Conservation (phyloP, 306 rosid genomes). For the Vigna nakashimae region DNA sequence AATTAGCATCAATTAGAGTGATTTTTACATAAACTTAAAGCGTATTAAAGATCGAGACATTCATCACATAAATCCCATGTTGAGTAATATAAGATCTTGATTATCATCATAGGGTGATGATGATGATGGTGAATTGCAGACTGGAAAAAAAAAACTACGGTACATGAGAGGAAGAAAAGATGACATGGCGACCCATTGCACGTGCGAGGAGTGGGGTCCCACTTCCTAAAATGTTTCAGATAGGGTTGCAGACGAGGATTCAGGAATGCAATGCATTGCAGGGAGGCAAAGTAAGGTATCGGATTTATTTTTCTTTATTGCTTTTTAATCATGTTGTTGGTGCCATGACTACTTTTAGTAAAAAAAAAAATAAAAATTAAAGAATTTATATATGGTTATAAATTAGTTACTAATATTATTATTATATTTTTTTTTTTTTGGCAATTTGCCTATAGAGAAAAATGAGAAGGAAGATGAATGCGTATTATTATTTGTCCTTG, state of each 20-base stretch:
- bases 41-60: neutral
- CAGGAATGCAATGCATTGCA: neutral
- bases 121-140: neutral
- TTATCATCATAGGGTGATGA: neutral
- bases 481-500: conserved; percentile 9
- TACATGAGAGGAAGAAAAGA: neutral
- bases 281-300: conserved; percentile 18
- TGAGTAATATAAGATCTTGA: neutral
- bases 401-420: neutral
- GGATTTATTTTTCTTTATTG: neutral
- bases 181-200: neutral
- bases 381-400: too few relatives aligned
- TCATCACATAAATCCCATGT: neutral
- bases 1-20: too few relatives aligned
- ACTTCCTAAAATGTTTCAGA: conserved; percentile 16
- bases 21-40: too few relatives aligned
- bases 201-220: conserved; percentile 42
- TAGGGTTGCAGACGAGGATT: neutral
- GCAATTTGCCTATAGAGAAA: neutral
- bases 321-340: too few relatives aligned
- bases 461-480: neutral
- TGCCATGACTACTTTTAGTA: too few relatives aligned
- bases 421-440: neutral
- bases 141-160: neutral
- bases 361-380: too few relatives aligned